Evolutionary conservation across 2,329 filamentous ascomycete species (phyloP), one percentile per base, ranked within the genome.

Genomic region (Aspergillus sp.): DNA sequence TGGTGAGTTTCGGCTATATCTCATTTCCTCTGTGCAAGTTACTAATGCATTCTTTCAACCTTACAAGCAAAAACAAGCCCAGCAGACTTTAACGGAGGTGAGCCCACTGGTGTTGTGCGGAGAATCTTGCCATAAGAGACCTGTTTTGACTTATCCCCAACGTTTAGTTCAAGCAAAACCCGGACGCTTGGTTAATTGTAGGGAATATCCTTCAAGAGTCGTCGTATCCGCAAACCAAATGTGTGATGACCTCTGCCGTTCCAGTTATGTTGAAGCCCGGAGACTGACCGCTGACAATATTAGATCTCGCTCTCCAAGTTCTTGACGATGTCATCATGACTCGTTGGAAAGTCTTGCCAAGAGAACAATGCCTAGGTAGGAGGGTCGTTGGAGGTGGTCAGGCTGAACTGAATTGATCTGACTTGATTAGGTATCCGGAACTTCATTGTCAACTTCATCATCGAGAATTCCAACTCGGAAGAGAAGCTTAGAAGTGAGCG

Each of bases 301-400:
- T 69, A 96, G 92, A 96, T 77, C 84, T 99, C 71, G 95, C 93
- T 56, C 84, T 99, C 67, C 95, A 99, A 80, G 93, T 99, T 67
- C 87, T 99, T 65, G 95, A 99, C 81, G 92, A 92, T 86, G 94
- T 99, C 67, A 98, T 99, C 76, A 91, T 94, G 87, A 99, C 95
- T 67, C 89, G 95, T 82, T 99, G 95, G 96, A 99, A 97, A 82
- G 92, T 98, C 60, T 82, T 99, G 63, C 95, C 95, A 55, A 88
- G 92, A 72, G 94, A 98, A 67, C 95, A 99, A 80, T 97, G 95
- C 78, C 89, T 95, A 84, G 92, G 92, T 90, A 77, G 61, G 59
- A 77, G 61, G 59, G 22, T 57, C 47, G 46, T 39, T 52, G n/a
- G 45, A 22, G 29, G 47, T 45, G 22, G 6, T 50, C 36, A 10